Base-by-base conservation (phyloP, 2,329 filamentous ascomycete species). In the Microdochium bolleyi region DNA sequence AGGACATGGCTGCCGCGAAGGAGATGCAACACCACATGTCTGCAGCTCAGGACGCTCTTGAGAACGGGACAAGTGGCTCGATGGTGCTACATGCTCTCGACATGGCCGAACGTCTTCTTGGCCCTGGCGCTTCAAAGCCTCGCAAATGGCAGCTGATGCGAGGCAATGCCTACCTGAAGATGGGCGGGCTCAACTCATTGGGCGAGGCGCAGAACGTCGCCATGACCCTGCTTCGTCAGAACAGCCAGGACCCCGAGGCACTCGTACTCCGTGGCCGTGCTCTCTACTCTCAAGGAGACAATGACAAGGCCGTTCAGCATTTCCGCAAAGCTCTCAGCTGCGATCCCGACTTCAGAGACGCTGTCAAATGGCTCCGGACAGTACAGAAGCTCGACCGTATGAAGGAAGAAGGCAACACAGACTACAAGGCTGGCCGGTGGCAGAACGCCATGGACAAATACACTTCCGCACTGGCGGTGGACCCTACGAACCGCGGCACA, bases 71-170 rank as follows among this genome's bases (percentile, higher is more conserved):
- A 1, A 85, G 88, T 49, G 89, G 89, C 48, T 96, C 91, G 24
- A 94, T 97, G 92, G 89, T 89, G 16, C 76, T 96, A 51, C 89
- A 94, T 69, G 92, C 91, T 10, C 79, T 99, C 41, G 92, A 97
- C 62, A 87, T 94, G 72, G 94, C 94, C 9, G 89, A 94, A 66
- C 85, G 86, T 64, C 80, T 85, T 2, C 79, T 99, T 3, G 92
- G 89, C 11, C 63, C 75, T 11, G 81, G 83, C n/a, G 89, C 90
- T 22, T 77, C 80, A 61, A 88, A 86, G 71, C 94, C 94, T 37
- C 84, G 92, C 65, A 94, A 94, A 72, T 99, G 94, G 94, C 88
- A 88, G 65, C 75, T 97, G 56, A 86, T 99, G 84, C 84, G 89
- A 34, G 92, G 89, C 54, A 89, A 96, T 71, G 92, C 92, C 10